Percentiles rank a stretch among this genome's conserved stretches.
phyloP scores from a whole-genome alignment of 345 rosid genomes.

The Firmiana major region DNA sequence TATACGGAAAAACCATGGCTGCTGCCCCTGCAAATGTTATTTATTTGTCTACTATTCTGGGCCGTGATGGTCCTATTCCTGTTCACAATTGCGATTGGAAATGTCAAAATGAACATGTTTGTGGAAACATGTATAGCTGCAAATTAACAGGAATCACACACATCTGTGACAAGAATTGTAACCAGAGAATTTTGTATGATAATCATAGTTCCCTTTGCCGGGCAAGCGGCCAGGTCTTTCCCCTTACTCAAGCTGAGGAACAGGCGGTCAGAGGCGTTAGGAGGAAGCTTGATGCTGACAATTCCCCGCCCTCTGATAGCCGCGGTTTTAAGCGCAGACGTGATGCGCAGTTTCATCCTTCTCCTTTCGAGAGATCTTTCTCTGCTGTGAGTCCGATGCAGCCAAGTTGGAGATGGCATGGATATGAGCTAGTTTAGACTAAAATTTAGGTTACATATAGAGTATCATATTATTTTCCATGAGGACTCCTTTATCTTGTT shows the following conservation, averaged over 20 bases:
- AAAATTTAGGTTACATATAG: background rate
- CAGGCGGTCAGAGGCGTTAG: slow-evolving; percentile 95
- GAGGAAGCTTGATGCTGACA: slow-evolving; percentile 89
- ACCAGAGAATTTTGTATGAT: slow-evolving; percentile 96
- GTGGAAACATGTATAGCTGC: slow-evolving; percentile 93
- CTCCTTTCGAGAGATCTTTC: slow-evolving; percentile 95
- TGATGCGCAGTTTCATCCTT: slow-evolving; percentile 65
- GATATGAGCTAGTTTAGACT: slow-evolving; percentile 69
- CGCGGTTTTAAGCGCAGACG: slow-evolving; percentile 87
- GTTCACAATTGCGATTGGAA: slow-evolving; percentile 92
- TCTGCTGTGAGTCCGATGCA: slow-evolving; percentile 81
- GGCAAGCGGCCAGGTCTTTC: slow-evolving; percentile 75
- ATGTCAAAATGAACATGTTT: slow-evolving; percentile 80
- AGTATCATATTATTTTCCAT: slow-evolving; percentile 19
- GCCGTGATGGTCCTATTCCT: slow-evolving; percentile 63
- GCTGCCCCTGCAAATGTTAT: slow-evolving; percentile 74
- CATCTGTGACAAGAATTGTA: slow-evolving; percentile 99
- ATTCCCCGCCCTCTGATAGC: slow-evolving; percentile 54
- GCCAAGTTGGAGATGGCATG: slow-evolving; percentile 97
- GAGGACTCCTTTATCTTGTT: slow-evolving; percentile 27
- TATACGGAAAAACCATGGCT: slow-evolving; percentile 61
- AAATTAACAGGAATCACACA: slow-evolving; percentile 88
- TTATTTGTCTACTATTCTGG: slow-evolving; percentile 85
- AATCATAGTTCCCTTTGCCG: slow-evolving; percentile 91
- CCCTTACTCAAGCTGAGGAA: slow-evolving; percentile 70